These are phyloP conservation scores for Melanomma pulvis-pyrius DNA, from an alignment of 495 filamentous ascomycete species.

Conservation along the genomic window DNA sequence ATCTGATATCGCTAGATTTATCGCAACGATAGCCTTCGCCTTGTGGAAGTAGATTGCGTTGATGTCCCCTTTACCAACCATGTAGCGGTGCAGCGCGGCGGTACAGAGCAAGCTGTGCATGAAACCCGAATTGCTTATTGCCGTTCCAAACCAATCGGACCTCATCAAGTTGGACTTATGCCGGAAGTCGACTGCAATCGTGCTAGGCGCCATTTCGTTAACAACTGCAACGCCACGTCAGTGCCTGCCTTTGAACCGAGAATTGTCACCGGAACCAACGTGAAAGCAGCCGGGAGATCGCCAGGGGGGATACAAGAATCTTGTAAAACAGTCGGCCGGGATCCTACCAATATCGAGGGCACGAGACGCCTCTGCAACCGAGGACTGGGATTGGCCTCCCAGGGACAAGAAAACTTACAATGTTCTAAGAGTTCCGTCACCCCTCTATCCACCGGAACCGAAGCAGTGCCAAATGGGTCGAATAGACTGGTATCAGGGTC, in stretches of 20 bases:
- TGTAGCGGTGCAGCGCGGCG: conserved; percentile 39
- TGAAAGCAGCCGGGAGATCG: neutral
- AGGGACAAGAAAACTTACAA: conserved; percentile 30
- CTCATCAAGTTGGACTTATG: conserved; percentile 38
- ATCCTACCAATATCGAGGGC: conserved; percentile 3
- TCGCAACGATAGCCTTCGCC: conserved; percentile 36
- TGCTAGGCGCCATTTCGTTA: conserved; percentile 32
- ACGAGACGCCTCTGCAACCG: conserved; percentile 12
- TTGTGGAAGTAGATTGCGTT: conserved; percentile 39
- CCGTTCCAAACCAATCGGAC: conserved; percentile 41
- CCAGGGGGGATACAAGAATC: neutral
- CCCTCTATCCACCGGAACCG: conserved; percentile 24
- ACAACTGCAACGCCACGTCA: conserved; percentile 32
- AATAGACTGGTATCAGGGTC: conserved; percentile 23
- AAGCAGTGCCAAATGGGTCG: conserved; percentile 35
- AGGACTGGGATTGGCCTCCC: neutral
- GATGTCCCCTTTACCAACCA: conserved; percentile 35
- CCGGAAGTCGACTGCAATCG: conserved; percentile 40
- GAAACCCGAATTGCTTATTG: conserved; percentile 36
- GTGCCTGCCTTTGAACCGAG: conserved; percentile 6
- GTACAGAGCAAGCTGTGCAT: conserved; percentile 42
- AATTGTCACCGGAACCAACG: neutral
- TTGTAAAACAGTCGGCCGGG: conserved; percentile 1
- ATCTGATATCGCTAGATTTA: conserved; percentile 38
- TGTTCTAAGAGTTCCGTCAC: conserved; percentile 31